phyloP scores from a whole-genome alignment of 139 green algal species.

The Coccomyxa sp. region DNA sequence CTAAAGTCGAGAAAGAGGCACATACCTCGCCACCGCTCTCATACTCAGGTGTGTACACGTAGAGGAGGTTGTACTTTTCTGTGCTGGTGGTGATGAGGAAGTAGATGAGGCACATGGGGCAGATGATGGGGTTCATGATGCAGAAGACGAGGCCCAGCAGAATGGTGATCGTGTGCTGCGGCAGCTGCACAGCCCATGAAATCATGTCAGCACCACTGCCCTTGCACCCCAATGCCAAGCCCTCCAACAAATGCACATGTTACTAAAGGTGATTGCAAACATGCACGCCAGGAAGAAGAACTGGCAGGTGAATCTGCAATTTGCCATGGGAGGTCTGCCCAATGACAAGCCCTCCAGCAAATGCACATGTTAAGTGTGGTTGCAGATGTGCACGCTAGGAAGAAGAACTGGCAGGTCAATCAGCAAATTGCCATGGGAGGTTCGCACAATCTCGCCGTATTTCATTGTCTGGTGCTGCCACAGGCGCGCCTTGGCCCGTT shows the following conservation, averaged over 20 bases:
- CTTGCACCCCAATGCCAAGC: background rate
- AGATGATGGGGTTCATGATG: conserved; percentile 71
- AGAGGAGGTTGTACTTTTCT: conserved; percentile 24
- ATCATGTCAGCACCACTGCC: background rate
- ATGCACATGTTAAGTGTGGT: background rate
- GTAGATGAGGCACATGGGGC: conserved; percentile 59
- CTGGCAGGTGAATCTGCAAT: too few species aligned
- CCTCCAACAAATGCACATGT: background rate
- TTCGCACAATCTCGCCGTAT: conserved; percentile 32
- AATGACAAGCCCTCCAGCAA: background rate
- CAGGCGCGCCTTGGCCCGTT: conserved; percentile 44
- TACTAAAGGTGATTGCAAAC: background rate
- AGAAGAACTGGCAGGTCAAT: too few species aligned
- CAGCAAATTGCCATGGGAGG: too few species aligned
- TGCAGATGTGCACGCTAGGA: background rate
- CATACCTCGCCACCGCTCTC: conserved; percentile 18
- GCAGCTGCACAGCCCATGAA: conserved; percentile 14
- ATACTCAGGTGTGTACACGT: conserved; percentile 6
- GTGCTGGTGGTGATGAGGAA: conserved; percentile 41
- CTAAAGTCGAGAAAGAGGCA: too few species aligned
- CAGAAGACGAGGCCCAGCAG: conserved; percentile 64
- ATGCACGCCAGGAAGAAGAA: too few species aligned
- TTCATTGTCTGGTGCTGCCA: conserved; percentile 46
- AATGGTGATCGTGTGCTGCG: conserved; percentile 57
- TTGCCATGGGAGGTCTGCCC: too few species aligned